Base-by-base conservation (phyloP, 2,329 filamentous ascomycete species). In the Rhexocercosporidium sp. region DNA sequence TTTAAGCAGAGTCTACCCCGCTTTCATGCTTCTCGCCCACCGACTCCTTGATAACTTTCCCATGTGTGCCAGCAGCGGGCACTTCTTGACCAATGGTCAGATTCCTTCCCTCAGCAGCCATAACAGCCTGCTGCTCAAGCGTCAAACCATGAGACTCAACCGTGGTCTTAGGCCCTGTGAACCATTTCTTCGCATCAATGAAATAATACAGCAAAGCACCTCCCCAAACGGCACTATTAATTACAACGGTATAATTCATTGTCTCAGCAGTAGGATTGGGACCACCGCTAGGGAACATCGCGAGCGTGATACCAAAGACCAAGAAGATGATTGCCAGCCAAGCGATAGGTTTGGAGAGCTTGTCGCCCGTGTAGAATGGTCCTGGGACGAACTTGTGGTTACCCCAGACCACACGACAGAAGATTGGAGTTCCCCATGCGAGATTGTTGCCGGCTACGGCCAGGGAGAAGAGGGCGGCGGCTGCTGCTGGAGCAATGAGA, bases 221-320 rank as follows among this genome's bases (percentile, higher is more conserved):
- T 16, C 83, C 78, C 87, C 87, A 90, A 1, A 90, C 83, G 3
- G 83, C 82, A 39, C 80, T 81, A 69, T 88, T 88, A 67, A 90
- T 86, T 0, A 88, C 87, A 2, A 88, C 82, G 0, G 87, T 88
- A 73, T 89, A 90, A 71, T 90, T 90, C 87, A 90, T 89, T 18
- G 77, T 77, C 47, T 82, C 69, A 0, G 77, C 75, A 8, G 78
- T 81, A 0, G 86, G 86, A 71, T 83, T 78, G 31, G 87, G 86
- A 0, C 86, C 87, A 3, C 79, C 80, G 14, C 78, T 79, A 0
- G 87, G 87, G 74, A 89, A 88, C 86, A 89, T 89, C 62, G 81
- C 82, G 29, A 90, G 73, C 0, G 85, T 60, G 41, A 88, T 85
- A 0, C 85, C 85, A 73, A 88, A 89, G 0, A 79, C 61, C 27